Conservation (phyloP, 2,329 filamentous ascomycete genomes). For the Penicillium sp. region DNA sequence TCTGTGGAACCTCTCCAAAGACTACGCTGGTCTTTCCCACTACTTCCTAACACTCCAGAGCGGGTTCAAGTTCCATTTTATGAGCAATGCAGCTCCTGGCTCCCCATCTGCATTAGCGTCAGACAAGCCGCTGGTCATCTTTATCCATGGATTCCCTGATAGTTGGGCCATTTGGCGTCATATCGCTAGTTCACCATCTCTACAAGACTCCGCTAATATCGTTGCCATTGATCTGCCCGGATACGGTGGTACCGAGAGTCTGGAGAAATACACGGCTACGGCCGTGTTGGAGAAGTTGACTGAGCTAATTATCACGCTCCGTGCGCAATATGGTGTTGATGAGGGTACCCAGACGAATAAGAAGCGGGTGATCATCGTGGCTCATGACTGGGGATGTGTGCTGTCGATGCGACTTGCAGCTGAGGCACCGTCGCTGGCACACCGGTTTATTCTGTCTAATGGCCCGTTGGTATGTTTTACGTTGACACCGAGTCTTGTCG, state of each 20-base stretch:
- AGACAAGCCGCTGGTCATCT: slow-evolving; percentile 55
- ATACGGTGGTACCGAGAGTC: slow-evolving; percentile 62
- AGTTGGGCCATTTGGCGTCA: slow-evolving; percentile 62
- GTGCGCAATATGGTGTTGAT: slow-evolving; percentile 54
- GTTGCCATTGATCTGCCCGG: slow-evolving; percentile 65
- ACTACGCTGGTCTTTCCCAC: slow-evolving; percentile 57
- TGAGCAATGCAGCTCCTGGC: slow-evolving; percentile 48
- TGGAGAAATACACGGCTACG: slow-evolving; percentile 57
- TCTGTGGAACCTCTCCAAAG: slow-evolving; percentile 60
- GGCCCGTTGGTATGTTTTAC: slow-evolving; percentile 56
- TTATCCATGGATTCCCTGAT: slow-evolving; percentile 67
- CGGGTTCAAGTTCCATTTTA: slow-evolving; percentile 62
- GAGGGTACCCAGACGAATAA: slow-evolving; percentile 39
- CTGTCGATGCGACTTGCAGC: slow-evolving; percentile 62
- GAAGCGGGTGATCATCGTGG: slow-evolving; percentile 56
- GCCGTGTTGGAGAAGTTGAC: slow-evolving; percentile 60
- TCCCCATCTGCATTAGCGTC: slow-evolving; percentile 28
- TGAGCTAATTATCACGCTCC: slow-evolving; percentile 60
- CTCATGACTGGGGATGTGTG: slow-evolving; percentile 62
- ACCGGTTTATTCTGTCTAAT: slow-evolving; percentile 62
- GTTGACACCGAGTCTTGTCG: background rate
- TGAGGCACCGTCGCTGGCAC: slow-evolving; percentile 62
- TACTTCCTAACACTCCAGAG: slow-evolving; percentile 57
- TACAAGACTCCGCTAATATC: slow-evolving; percentile 51
- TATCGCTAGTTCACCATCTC: slow-evolving; percentile 50